phyloP scores from a whole-genome alignment of 768 basidiomycete species.

The Panellus pusillus region DNA sequence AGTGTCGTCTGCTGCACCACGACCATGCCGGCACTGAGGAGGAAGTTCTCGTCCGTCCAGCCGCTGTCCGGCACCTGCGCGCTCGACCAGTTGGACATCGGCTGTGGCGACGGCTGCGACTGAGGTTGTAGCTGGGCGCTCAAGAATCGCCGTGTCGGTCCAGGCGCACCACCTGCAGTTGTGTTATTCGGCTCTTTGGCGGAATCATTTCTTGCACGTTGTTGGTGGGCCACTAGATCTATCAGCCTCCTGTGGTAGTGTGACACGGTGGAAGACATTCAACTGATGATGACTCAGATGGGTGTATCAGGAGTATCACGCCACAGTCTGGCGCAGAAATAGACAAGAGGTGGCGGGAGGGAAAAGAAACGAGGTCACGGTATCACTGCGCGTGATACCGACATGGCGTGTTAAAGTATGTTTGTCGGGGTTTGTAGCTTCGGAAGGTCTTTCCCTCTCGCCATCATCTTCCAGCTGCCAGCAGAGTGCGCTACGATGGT shows the following conservation, averaged over 20 bases:
- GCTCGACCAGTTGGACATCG: conserved; percentile 41
- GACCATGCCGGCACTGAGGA: conserved; percentile 63
- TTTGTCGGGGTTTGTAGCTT: too few species aligned
- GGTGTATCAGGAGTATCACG: neutral
- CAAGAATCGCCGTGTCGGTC: neutral
- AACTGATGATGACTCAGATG: conserved; percentile 15
- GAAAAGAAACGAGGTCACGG: too few species aligned
- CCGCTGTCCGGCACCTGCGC: conserved; percentile 41
- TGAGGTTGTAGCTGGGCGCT: neutral
- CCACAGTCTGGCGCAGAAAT: too few species aligned
- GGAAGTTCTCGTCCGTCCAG: conserved; percentile 53
- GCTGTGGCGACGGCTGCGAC: neutral
- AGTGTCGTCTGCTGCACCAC: conserved; percentile 58
- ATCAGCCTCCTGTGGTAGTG: neutral
- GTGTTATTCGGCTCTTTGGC: too few species aligned
- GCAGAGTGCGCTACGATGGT: conserved; percentile 18
- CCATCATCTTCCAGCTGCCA: too few species aligned
- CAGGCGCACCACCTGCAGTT: too few species aligned
- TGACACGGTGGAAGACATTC: conserved; percentile 1
- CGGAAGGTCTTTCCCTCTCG: too few species aligned
- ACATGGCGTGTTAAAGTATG: too few species aligned
- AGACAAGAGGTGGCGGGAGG: too few species aligned
- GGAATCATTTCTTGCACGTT: too few species aligned
- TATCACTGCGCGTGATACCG: too few species aligned
- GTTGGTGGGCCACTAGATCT: neutral